Evolutionary conservation across 208 protist species (phyloP), one percentile per base, ranked within the genome.

Genomic region (Wallacemonas sp.): DNA sequence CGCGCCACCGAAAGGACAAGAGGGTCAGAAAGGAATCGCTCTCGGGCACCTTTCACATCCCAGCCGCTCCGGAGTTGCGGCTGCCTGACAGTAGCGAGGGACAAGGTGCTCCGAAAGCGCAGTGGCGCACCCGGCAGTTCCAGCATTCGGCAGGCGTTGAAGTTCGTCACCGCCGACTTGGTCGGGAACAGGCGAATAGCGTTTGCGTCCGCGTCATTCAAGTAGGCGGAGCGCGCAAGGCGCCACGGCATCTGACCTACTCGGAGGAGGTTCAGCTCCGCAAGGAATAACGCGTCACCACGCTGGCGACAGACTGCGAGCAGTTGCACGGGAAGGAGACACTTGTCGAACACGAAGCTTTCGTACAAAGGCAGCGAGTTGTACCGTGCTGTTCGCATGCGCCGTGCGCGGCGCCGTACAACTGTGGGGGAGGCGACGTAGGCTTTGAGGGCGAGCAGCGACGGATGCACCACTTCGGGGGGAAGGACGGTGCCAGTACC

Each of bases 171-270:
- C 0, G 75, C 71, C 8, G 72, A 58, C 59, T 80, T 85, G 8
- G 74, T 86, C 0, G 87, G 73, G 60, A 91, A 85, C 10, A 95
- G 68, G n/a, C 77, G 86, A 63, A 95, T 76, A 0, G 90, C 90
- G 41, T 52, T 54, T n/a, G 62, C 62, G 29, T 83, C 76, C 6
- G 62, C 38, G 0, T 73, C 54, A 46, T 95, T 95, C 1, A 89
- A 22, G n/a, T 68, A 38, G 2, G 81, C 82, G 21, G 77, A 90
- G 19, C 81, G 80, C 0, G 83, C 80, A 5, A 95, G 29, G 21
- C 86, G 77, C 52, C 76, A 74, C 4, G 85, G 78, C 19, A 95
- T 69, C 61, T 71, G 46, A 6, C 90, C 90, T 32, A 41, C 42
- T 9, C 90, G 86, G 10, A 95, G 71, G 37, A 63, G 37, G 15